Percentiles rank a stretch among this genome's conserved stretches.
Evolutionary conservation across 2,329 filamentous ascomycete genomes (phyloP).

Genomic region (Pseudocercospora fuligena): DNA sequence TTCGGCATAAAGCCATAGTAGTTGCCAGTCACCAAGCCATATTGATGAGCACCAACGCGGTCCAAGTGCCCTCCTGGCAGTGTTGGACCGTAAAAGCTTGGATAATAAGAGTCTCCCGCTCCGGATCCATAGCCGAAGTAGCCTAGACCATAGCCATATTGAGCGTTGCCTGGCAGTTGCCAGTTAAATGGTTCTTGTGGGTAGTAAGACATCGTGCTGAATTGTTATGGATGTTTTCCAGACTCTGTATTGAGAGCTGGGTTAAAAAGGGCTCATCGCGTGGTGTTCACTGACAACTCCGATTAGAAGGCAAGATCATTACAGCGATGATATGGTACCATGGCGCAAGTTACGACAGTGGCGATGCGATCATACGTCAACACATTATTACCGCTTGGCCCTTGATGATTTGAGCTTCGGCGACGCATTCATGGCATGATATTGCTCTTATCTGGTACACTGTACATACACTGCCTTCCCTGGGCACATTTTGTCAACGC

Average conservation of each 20-base stretch:
- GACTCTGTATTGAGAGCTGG: background rate
- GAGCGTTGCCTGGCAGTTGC: background rate
- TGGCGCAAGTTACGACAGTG: background rate
- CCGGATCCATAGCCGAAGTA: too few relatives aligned
- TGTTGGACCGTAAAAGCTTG: background rate
- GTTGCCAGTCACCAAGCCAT: background rate
- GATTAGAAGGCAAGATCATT: background rate
- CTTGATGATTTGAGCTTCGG: background rate
- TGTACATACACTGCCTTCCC: slow-evolving; percentile 2
- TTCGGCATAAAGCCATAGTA: too few relatives aligned
- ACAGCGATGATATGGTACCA: background rate
- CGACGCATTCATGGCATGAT: background rate
- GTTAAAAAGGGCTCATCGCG: too few relatives aligned
- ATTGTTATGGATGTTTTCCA: background rate
- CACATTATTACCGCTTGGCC: background rate
- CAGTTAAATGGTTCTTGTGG: background rate
- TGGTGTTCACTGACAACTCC: too few relatives aligned
- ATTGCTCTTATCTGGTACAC: slow-evolving; percentile 9
- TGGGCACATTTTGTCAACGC: slow-evolving; percentile 5
- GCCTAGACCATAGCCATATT: too few relatives aligned
- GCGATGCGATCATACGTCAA: too few relatives aligned
- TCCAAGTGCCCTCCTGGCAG: background rate
- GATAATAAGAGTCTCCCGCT: background rate
- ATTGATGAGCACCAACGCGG: background rate
- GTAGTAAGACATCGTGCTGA: background rate